phyloP scores from a whole-genome alignment of 805 yeast species.

The Scheffersomyces stipitis region DNA sequence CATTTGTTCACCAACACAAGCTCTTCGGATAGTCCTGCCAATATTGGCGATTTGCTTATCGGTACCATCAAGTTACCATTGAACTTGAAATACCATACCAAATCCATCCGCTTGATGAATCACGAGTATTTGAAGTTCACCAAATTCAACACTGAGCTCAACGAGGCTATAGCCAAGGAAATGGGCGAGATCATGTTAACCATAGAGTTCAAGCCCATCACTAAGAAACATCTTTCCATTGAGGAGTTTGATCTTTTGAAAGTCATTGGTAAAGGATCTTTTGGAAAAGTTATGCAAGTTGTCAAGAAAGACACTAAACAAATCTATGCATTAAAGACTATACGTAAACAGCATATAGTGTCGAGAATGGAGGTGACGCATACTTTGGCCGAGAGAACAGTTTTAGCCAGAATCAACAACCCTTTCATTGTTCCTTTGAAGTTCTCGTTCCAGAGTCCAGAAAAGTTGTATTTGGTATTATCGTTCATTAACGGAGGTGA shows the following conservation, averaged over 20 bases:
- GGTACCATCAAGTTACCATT: conserved; percentile 70
- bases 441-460: conserved; percentile 96
- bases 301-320: conserved; percentile 93
- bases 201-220: conserved; percentile 65
- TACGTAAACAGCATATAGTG: conserved; percentile 91
- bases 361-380: conserved; percentile 94
- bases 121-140: conserved; percentile 48
- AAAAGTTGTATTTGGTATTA: conserved; percentile 83
- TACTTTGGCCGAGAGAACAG: conserved; percentile 94
- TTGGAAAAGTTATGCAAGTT: conserved; percentile 99
- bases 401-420: conserved; percentile 85
- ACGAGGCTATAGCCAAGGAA: conserved; percentile 30
- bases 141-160: conserved; percentile 39
- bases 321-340: conserved; percentile 90
- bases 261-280: conserved; percentile 97
- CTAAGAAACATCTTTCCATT: conserved; percentile 68
- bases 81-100: conserved; percentile 50
- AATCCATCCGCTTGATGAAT: conserved; percentile 58
- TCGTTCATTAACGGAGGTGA: conserved; percentile 98
- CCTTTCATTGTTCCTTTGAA: conserved; percentile 97
- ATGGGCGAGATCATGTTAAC: conserved; percentile 59
- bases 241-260: conserved; percentile 92
- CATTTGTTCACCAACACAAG: conserved; percentile 30
- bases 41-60: conserved; percentile 66
- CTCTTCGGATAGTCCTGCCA: conserved; percentile 21